A percentile compares a stretch with the other conserved stretches of the same genome.
These are phyloP conservation scores for Arthrinium phaeospermum DNA, from an alignment of 2,329 filamentous ascomycete genomes.

Conservation along the genomic window DNA sequence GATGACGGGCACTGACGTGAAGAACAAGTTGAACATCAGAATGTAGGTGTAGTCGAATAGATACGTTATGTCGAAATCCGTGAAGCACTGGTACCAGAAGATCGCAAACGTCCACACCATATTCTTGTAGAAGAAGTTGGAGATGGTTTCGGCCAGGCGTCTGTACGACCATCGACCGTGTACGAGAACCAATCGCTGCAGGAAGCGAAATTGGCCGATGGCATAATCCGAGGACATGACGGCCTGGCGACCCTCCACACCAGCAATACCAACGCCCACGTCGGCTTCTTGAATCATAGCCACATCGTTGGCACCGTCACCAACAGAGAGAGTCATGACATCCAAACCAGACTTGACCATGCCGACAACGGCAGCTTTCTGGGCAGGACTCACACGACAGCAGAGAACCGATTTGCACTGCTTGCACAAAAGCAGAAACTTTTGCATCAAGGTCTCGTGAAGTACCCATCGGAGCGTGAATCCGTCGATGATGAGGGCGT, in stretches of 20 bases:
- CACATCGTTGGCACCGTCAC: slow-evolving; percentile 94
- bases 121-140: slow-evolving; percentile 99
- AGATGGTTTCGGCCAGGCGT: slow-evolving; percentile 87
- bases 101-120: slow-evolving; percentile 96
- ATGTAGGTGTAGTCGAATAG: slow-evolving; percentile 99
- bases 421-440: slow-evolving; percentile 94
- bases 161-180: slow-evolving; percentile 98
- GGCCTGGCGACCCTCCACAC: slow-evolving; percentile 89
- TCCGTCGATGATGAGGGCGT: slow-evolving; percentile 93
- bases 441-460: slow-evolving; percentile 81
- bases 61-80: slow-evolving; percentile 95
- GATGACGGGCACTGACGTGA: slow-evolving; percentile 93
- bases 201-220: slow-evolving; percentile 90
- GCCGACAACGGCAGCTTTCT: slow-evolving; percentile 95
- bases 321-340: slow-evolving; percentile 93
- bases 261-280: slow-evolving; percentile 94
- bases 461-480: slow-evolving; percentile 91
- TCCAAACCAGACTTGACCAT: slow-evolving; percentile 96
- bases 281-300: slow-evolving; percentile 98
- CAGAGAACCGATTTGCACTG: slow-evolving; percentile 96
- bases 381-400: slow-evolving; percentile 94
- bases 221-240: slow-evolving; percentile 97
- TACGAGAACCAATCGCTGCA: slow-evolving; percentile 83
- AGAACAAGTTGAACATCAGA: slow-evolving; percentile 92
- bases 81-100: slow-evolving; percentile 97